These are phyloP conservation scores for Cladosporium sp. DNA, from an alignment of 2,329 filamentous ascomycete species.

Conservation along the genomic window DNA sequence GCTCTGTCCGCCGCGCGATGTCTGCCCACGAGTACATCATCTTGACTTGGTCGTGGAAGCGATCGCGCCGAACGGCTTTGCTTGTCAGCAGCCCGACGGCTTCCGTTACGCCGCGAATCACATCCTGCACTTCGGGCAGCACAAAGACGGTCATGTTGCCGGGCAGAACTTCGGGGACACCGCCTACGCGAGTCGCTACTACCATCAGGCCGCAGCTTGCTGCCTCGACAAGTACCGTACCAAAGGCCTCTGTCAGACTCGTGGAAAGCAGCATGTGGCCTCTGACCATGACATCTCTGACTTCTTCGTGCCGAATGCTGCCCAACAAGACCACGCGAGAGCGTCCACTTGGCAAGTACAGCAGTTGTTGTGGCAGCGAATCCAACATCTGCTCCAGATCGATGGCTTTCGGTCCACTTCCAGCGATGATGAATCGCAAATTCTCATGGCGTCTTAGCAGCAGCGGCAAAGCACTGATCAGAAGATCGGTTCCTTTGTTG, in stretches of 20 bases:
- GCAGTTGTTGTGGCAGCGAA: conserved; percentile 43
- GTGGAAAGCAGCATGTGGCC: conserved; percentile 97
- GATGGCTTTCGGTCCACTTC: conserved; percentile 93
- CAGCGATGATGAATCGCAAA: conserved; percentile 94
- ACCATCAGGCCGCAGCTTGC: conserved; percentile 95
- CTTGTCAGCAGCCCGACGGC: conserved; percentile 87
- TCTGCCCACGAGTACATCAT: conserved; percentile 99
- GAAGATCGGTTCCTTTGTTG: conserved; percentile 94
- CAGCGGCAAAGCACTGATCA: conserved; percentile 93
- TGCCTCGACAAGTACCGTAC: conserved; percentile 95
- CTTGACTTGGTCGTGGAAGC: conserved; percentile 94
- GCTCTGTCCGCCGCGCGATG: conserved; percentile 87
- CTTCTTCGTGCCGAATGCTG: conserved; percentile 90
- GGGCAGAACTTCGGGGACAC: conserved; percentile 93
- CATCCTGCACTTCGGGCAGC: conserved; percentile 92
- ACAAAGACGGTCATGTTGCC: conserved; percentile 98
- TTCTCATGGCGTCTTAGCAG: conserved; percentile 88
- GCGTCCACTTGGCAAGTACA: conserved; percentile 59
- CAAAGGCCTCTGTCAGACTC: conserved; percentile 92
- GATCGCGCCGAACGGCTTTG: conserved; percentile 77
- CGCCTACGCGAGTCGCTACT: conserved; percentile 93
- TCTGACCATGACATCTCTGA: conserved; percentile 94
- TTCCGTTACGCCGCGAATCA: conserved; percentile 83
- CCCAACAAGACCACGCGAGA: conserved; percentile 92
- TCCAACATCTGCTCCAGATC: conserved; percentile 98